Evolutionary conservation across 140 eudicot genomes (phyloP).

Genomic region (Flaveria floridana): DNA sequence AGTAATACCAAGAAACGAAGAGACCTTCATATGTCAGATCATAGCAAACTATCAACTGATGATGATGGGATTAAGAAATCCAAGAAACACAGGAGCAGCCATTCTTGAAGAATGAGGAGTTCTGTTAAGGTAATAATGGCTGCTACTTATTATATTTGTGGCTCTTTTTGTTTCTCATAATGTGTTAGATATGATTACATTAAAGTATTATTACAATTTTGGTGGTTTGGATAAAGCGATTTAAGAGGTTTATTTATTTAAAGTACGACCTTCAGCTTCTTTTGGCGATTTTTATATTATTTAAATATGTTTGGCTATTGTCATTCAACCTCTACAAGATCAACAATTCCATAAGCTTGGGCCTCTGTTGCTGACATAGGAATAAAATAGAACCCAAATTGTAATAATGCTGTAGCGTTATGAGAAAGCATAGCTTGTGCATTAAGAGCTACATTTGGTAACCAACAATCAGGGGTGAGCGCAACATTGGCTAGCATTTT

Average conservation of each 20-base stretch:
- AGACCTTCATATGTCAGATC: background rate
- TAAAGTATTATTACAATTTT: background rate
- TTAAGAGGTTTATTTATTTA: background rate
- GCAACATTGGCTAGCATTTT: too few species aligned
- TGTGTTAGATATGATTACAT: background rate
- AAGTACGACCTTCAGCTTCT: background rate
- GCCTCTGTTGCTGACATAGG: too few species aligned
- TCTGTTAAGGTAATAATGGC: constrained; percentile 6
- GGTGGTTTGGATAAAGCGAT: background rate
- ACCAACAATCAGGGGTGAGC: too few species aligned
- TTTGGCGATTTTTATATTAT: background rate
- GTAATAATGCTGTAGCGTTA: too few species aligned
- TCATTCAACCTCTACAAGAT: too few species aligned
- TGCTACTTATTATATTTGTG: background rate
- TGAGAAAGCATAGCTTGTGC: too few species aligned
- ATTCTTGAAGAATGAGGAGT: constrained; percentile 8
- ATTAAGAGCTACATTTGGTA: too few species aligned
- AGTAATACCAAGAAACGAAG: constrained; percentile 16
- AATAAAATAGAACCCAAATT: background rate
- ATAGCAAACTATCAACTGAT: background rate
- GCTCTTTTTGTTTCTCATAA: background rate
- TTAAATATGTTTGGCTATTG: background rate
- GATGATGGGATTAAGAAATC: constrained; percentile 13
- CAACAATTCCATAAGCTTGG: too few species aligned
- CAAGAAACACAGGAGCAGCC: constrained; percentile 9